These are phyloP conservation scores for Ganoderma sp. DNA, from an alignment of 1,284 basidiomycete genomes.

Conservation along the genomic window DNA sequence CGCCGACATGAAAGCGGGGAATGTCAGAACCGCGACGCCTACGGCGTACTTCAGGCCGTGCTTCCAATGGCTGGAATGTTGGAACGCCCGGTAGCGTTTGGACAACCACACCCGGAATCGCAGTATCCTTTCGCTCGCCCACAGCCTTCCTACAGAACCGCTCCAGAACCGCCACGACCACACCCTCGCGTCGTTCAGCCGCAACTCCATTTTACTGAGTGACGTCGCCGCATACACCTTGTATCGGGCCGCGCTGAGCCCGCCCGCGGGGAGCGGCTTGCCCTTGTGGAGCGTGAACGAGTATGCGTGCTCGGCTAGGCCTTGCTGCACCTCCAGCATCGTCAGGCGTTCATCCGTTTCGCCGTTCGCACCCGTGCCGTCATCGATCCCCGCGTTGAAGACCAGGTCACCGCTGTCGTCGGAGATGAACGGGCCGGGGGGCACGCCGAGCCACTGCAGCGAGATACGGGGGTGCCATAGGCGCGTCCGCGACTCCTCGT, in stretches of 20 bases:
- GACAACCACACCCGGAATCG: conserved; percentile 45
- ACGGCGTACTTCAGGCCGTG: conserved; percentile 56
- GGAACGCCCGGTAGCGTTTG: conserved; percentile 38
- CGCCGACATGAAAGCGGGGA: conserved; percentile 52
- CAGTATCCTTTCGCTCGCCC: conserved; percentile 45
- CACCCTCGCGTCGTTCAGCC: conserved; percentile 13
- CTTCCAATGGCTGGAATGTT: conserved; percentile 50
- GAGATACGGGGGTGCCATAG: conserved; percentile 54
- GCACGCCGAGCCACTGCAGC: conserved; percentile 54
- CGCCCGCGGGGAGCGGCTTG: conserved; percentile 25
- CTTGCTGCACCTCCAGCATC: conserved; percentile 39
- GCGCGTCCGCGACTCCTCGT: conserved; percentile 45
- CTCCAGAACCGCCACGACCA: conserved; percentile 25
- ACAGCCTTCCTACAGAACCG: conserved; percentile 33
- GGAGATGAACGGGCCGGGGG: conserved; percentile 46
- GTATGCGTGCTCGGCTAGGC: conserved; percentile 35
- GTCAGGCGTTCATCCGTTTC: conserved; percentile 35
- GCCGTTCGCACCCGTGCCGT: conserved; percentile 25
- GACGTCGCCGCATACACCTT: conserved; percentile 18
- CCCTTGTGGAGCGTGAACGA: conserved; percentile 28
- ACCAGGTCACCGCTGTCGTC: conserved; percentile 45
- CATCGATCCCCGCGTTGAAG: conserved; percentile 31
- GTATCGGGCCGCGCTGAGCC: conserved; percentile 23
- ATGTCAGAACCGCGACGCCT: conserved; percentile 50
- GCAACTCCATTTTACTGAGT: conserved; percentile 22